phyloP scores from a whole-genome alignment of 2,329 filamentous ascomycete species.

The Zymoseptoria ardabiliae region DNA sequence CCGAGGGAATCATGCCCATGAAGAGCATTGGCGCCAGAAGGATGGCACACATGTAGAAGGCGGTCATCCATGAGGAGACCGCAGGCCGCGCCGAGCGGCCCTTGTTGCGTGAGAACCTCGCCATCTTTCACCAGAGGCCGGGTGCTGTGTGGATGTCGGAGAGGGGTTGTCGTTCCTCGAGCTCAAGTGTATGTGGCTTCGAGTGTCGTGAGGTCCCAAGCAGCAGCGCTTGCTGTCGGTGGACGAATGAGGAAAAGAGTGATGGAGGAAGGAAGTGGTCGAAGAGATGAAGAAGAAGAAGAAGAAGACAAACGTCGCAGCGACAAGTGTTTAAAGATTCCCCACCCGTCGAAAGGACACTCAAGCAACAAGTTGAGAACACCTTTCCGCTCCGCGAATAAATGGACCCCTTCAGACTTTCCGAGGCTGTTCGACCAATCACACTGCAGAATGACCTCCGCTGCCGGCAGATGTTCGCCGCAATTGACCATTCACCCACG shows the following conservation, averaged over 20 bases:
- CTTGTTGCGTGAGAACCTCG: slow-evolving; percentile 29
- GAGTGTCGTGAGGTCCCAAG: not conserved
- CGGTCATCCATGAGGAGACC: slow-evolving; percentile 58
- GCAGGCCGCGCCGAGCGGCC: slow-evolving; percentile 19
- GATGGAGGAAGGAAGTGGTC: not conserved
- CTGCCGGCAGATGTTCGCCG: not conserved
- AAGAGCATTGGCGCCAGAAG: slow-evolving; percentile 80
- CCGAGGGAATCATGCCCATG: slow-evolving; percentile 53
- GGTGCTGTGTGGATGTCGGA: slow-evolving; percentile 11
- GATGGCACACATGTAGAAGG: slow-evolving; percentile 86
- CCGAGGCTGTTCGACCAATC: not conserved
- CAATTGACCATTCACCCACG: not conserved
- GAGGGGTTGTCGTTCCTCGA: slow-evolving; percentile 1
- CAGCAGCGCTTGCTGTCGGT: not conserved
- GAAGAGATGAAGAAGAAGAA: not conserved
- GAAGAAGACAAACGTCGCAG: not conserved
- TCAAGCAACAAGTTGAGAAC: not conserved
- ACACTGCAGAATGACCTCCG: not conserved
- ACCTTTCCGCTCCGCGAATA: not conserved
- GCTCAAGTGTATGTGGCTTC: not conserved
- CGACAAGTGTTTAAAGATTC: not conserved
- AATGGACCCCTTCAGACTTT: not conserved
- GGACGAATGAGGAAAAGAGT: not conserved
- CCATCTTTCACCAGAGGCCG: slow-evolving; percentile 27
- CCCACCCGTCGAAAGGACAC: not conserved